Evolutionary conservation across 176 grass and related monocot genomes (phyloP).

Genomic region (Oryza rufipogon): DNA sequence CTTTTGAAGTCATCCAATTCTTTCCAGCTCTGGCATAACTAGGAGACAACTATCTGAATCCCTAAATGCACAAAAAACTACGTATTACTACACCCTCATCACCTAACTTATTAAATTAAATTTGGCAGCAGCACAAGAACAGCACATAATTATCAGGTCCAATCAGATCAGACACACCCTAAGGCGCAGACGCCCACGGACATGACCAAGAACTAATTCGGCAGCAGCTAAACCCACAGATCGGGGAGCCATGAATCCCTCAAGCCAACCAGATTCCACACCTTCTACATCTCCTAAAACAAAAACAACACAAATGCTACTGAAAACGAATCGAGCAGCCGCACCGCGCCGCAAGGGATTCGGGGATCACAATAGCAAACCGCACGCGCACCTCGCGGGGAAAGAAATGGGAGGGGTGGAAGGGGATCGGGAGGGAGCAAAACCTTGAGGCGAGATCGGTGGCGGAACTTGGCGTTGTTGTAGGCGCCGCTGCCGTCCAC

Average conservation of each 20-base stretch:
- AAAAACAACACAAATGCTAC: constrained; percentile 3
- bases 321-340: not conserved
- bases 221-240: constrained; percentile 25
- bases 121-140: constrained; percentile 6
- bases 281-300: not conserved
- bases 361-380: not conserved
- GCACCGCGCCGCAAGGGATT: not conserved
- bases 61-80: not conserved
- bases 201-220: not conserved
- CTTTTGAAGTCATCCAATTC: not conserved
- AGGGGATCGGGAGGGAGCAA: not conserved
- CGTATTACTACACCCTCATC: not conserved
- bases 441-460: constrained; percentile 86
- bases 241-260: constrained; percentile 12
- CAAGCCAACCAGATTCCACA: not conserved
- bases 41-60: not conserved
- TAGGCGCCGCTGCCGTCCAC: constrained; percentile 54
- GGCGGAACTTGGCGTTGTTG: constrained; percentile 97
- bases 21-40: not conserved
- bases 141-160: constrained; percentile 17
- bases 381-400: not conserved
- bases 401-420: not conserved
- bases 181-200: not conserved
- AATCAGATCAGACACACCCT: not conserved
- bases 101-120: not conserved